phyloP scores from a whole-genome alignment of 257 asterid species.

The Craterostigma plantagineum region DNA sequence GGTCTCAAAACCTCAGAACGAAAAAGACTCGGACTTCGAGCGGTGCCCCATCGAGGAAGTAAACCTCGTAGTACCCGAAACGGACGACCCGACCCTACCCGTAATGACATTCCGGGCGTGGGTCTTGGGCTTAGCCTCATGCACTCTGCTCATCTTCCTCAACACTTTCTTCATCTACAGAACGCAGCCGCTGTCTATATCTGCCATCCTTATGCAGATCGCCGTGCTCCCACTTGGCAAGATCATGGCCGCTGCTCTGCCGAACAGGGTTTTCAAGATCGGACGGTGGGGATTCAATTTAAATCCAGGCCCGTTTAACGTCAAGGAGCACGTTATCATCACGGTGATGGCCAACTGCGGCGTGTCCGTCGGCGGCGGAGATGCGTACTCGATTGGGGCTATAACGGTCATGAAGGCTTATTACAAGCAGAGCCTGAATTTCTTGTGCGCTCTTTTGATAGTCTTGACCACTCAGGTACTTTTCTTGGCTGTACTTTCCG shows the following conservation, averaged over 20 bases:
- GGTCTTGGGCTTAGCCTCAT: constrained; percentile 61
- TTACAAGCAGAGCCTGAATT: constrained; percentile 63
- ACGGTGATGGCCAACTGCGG: constrained; percentile 98
- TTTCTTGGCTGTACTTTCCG: too few relatives aligned
- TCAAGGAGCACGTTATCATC: constrained; percentile 80
- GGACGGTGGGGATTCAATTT: constrained; percentile 69
- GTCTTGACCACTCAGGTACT: constrained; percentile 89
- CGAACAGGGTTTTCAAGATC: constrained; percentile 20
- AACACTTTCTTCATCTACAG: constrained; percentile 90
- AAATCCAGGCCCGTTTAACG: constrained; percentile 87
- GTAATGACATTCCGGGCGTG: constrained; percentile 96
- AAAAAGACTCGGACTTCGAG: constrained; percentile 6
- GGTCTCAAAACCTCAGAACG: too few relatives aligned
- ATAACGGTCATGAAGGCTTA: constrained; percentile 92
- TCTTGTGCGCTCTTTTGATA: constrained; percentile 57
- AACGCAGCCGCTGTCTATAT: constrained; percentile 70
- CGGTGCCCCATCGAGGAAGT: constrained; percentile 88
- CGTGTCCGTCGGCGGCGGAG: constrained; percentile 94
- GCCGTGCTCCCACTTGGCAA: constrained; percentile 61
- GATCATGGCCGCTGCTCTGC: constrained; percentile 86
- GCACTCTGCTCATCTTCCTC: constrained; percentile 56
- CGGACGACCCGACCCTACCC: constrained; percentile 81
- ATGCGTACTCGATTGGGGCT: constrained; percentile 98
- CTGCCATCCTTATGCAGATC: constrained; percentile 94
- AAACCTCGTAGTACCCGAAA: constrained; percentile 93